Base-by-base conservation (phyloP, 1,284 basidiomycete species). In the Agroathelia rolfsii region DNA sequence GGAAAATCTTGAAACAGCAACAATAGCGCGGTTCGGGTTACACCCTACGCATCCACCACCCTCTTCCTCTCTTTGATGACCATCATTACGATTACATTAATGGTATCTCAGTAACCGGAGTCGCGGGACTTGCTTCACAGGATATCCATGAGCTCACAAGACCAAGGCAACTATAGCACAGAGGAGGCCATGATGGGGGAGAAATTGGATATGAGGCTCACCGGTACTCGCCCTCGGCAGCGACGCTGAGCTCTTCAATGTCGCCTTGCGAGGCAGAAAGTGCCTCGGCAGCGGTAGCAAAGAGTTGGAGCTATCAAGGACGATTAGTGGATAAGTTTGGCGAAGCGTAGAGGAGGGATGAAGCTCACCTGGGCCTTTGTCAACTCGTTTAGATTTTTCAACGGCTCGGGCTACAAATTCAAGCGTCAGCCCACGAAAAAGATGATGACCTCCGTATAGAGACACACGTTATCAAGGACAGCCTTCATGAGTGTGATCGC, bases 401-500 rank as follows among this genome's bases (percentile, higher is more conserved):
- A 62, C 1, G 94, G 89, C 61, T 97, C 94, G 28, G 94, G 94
- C 88, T 92, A 34, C 34, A 18, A 34, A 37, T 10, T 34, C 22
- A 22, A 37, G 19, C 11, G 33, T 25, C 7, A 38, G 21, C 12
- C 30, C 16, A 19, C 19, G 15, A 11, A 28, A 26, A 22, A 34
- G 35, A n/a, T 14, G 6, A 5, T 24, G 9, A 18, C 12, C 24
- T 5, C 25, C 19, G 9, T 20, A 29, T 10, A 5, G 14, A 2
- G 16, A 64, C 82, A 32, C 44, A 90, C 86, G 61, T 96, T 95
- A 51, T 97, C 93, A 26, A 97, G 71, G 9, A 97, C 93, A 24
- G 86, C 83, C 70, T 97, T 95, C 94, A 97, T 97, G 38, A 95
- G 72, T 9, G 86, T 89, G 52, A 98, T 97, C 1, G 94, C 94